Percentiles rank a stretch among this genome's conserved stretches.
These are phyloP conservation scores for Macrophomina pseudophaseolina DNA, from an alignment of 2,329 filamentous ascomycete species.

Conservation along the genomic window DNA sequence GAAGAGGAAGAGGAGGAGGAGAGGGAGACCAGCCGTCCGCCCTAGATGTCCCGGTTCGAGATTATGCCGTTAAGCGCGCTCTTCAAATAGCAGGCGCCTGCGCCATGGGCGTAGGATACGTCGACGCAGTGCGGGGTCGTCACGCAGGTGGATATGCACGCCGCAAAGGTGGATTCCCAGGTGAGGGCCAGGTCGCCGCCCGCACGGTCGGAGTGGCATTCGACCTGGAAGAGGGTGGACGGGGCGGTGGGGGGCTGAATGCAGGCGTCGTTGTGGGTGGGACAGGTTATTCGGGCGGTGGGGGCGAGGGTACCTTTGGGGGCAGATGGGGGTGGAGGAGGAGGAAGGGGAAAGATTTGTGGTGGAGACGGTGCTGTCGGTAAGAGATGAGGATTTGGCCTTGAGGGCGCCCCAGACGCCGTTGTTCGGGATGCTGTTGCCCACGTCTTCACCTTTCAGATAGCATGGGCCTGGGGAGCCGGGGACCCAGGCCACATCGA, in stretches of 20 bases:
- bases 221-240: not conserved
- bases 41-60: not conserved
- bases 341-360: not conserved
- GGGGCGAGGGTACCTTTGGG: not conserved
- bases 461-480: not conserved
- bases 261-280: not conserved
- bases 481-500: not conserved
- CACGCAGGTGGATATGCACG: not conserved
- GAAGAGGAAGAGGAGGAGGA: not conserved
- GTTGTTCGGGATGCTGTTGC: not conserved
- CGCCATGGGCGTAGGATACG: not conserved
- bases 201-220: not conserved
- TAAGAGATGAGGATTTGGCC: not conserved
- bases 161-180: not conserved
- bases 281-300: not conserved
- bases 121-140: not conserved
- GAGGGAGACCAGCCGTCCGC: not conserved
- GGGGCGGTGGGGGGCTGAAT: not conserved
- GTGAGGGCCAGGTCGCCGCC: not conserved
- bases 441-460: not conserved
- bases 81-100: not conserved
- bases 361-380: not conserved
- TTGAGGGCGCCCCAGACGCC: not conserved
- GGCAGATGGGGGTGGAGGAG: not conserved
- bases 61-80: not conserved